Base-by-base conservation (phyloP, 176 grass and related monocot genomes). In the Calamus simplicifolius region DNA sequence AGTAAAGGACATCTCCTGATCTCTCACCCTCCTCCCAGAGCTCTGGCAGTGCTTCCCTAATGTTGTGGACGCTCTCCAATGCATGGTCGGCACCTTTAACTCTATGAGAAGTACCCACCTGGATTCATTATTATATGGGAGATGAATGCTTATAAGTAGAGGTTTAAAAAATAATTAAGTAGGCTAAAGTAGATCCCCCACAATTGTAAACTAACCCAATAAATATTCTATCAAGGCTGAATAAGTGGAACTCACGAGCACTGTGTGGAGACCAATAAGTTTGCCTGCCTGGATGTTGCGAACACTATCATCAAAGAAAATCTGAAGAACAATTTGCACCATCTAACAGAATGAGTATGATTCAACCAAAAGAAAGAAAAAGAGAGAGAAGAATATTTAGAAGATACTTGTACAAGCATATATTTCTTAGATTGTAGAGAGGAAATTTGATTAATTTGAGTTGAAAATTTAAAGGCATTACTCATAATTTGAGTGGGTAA, bases 271-370 rank as follows among this genome's bases (percentile, higher is more conserved):
- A 1, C 88, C 94, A 10, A 98, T 79, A n/a, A 18, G 27, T 67
- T 98, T 98, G 52, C 94, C 94, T 6, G 94, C 76, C 79, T 81
- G 79, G 38, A 98, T 72, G 56, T 98, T 98, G 27, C 94, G 85
- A 3, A 81, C 70, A 73, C 94, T 98, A 63, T 98, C 94, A 54
- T 98, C 94, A 61, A 98, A 93, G 84, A 98, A 98, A 73, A 98
- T 81, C 88, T 98, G 79, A 27, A 77, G 61, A 49, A 18, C 18
- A 18, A 16, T 71, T 51, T 58, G n/a, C 21, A 2, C 13, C 57
- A 61, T 61, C 10, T 52, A 19, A 27, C 18, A 31, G 35, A 43
- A 30, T 49, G 7, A 61, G 15, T 61, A 15, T 10, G n/a, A 18
- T 2, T 50, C 2, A 14, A 2, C 31, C 0, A 35, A 35, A 35